These are phyloP conservation scores for Kwoniella shandongensis DNA, from an alignment of 768 basidiomycete genomes.

Conservation along the genomic window DNA sequence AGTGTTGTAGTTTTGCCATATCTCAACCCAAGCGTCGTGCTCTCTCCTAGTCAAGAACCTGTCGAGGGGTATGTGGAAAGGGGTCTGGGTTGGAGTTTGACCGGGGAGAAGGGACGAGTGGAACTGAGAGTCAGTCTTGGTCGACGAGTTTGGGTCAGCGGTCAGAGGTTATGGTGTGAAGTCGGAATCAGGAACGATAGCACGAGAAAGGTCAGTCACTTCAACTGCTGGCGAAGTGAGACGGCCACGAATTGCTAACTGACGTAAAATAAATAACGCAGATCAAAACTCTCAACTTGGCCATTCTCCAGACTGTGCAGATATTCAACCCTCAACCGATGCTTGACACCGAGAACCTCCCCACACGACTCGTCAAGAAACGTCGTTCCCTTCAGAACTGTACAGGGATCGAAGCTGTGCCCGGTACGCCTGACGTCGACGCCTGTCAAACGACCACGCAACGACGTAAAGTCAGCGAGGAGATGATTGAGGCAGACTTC, in stretches of 20 bases:
- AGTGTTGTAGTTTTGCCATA: conserved; percentile 76
- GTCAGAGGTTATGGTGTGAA: conserved; percentile 71
- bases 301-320: conserved; percentile 66
- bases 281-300: conserved; percentile 66
- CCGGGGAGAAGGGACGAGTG: conserved; percentile 67
- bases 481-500: conserved; percentile 60
- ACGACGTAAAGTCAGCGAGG: conserved; percentile 66
- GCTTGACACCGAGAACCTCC: conserved; percentile 49
- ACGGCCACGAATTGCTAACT: background rate
- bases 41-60: conserved; percentile 64
- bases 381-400: conserved; percentile 14
- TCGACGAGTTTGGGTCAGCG: conserved; percentile 76
- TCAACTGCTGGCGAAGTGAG: background rate
- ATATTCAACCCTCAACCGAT: conserved; percentile 63
- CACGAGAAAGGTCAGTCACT: conserved; percentile 57
- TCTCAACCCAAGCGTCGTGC: conserved; percentile 63
- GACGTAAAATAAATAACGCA: conserved; percentile 11
- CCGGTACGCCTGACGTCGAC: conserved; percentile 57
- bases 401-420: conserved; percentile 20
- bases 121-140: conserved; percentile 67
- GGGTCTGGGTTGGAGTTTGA: conserved; percentile 58
- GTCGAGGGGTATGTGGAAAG: conserved; percentile 63
- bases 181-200: conserved; percentile 68
- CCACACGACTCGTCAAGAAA: conserved; percentile 14
- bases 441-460: conserved; percentile 66